A percentile compares a stretch with the other conserved stretches of the same genome.
Conservation (phyloP, 1,139 yeast species). For the Kluyveromyces marxianus region DNA sequence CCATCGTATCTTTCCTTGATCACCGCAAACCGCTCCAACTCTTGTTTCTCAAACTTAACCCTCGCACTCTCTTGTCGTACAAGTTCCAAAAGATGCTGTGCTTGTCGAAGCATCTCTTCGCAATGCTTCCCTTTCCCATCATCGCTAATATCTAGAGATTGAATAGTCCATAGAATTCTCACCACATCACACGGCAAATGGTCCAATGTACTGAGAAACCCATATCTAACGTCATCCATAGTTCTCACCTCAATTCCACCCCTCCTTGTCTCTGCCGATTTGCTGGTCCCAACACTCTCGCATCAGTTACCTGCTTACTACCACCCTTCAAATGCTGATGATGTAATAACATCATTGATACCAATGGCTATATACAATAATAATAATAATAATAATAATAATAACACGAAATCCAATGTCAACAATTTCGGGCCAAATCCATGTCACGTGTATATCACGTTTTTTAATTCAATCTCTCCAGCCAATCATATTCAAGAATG, state of each 20-base stretch:
- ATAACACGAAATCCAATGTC: too few species aligned
- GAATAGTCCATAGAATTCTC: slow-evolving; percentile 41
- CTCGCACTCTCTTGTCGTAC: slow-evolving; percentile 11
- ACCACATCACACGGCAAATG: slow-evolving; percentile 44
- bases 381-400: too few species aligned
- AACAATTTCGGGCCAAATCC: background rate
- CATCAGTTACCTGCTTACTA: too few species aligned
- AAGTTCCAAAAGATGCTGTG: slow-evolving; percentile 13
- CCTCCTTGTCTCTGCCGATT: too few species aligned
- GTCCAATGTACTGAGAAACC: slow-evolving; percentile 33
- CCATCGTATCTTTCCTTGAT: slow-evolving; percentile 15
- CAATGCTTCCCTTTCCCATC: slow-evolving; percentile 10
- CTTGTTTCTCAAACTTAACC: slow-evolving; percentile 14
- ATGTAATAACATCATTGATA: too few species aligned
- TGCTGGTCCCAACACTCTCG: too few species aligned
- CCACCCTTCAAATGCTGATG: too few species aligned
- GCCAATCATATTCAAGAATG: background rate
- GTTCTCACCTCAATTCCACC: background rate
- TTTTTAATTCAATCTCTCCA: background rate
- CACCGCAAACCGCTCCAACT: slow-evolving; percentile 13
- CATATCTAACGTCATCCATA: slow-evolving; percentile 23
- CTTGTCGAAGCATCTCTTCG: slow-evolving; percentile 14
- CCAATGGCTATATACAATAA: too few species aligned
- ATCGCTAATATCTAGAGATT: slow-evolving; percentile 31
- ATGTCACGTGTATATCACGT: background rate